Percentiles rank a stretch among this genome's conserved stretches.
phyloP scores from a whole-genome alignment of 495 filamentous ascomycete genomes.

The Talaromyces adpressus region DNA sequence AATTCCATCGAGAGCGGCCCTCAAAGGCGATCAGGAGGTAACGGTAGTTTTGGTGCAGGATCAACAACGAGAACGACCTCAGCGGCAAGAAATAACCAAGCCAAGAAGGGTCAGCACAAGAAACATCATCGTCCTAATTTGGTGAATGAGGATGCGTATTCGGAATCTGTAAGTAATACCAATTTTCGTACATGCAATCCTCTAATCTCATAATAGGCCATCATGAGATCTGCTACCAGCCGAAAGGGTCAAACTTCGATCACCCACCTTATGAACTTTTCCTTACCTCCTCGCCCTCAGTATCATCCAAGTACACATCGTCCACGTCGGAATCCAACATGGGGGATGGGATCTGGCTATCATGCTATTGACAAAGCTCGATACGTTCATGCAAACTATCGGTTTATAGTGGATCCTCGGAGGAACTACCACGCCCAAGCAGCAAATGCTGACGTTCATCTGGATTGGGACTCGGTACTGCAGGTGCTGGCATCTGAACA shows the following conservation, averaged over 20 bases:
- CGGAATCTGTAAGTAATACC: conserved; percentile 57
- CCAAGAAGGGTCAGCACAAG: conserved; percentile 66
- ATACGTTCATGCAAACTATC: conserved; percentile 95
- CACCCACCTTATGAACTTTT: conserved; percentile 92
- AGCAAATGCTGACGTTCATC: conserved; percentile 77
- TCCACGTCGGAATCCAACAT: conserved; percentile 62
- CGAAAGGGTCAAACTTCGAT: conserved; percentile 93
- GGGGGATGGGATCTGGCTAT: conserved; percentile 85
- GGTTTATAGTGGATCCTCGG: conserved; percentile 84
- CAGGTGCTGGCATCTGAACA: conserved; percentile 87
- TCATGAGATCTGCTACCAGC: conserved; percentile 75
- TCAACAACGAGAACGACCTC: conserved; percentile 45
- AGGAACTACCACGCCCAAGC: conserved; percentile 75
- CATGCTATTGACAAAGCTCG: conserved; percentile 88
- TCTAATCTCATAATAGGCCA: conserved; percentile 39
- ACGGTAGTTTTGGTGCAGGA: conserved; percentile 56
- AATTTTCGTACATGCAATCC: conserved; percentile 8
- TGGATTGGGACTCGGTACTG: conserved; percentile 86
- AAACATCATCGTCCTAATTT: conserved; percentile 46
- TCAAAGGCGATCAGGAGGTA: conserved; percentile 55
- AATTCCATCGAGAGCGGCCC: conserved; percentile 40
- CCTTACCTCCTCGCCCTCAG: conserved; percentile 69
- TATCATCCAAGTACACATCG: conserved; percentile 49
- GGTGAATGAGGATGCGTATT: conserved; percentile 74
- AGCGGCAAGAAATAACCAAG: conserved; percentile 65